Evolutionary conservation across 305 asterid genomes (phyloP).

Genomic region (Fraxinus velutina): DNA sequence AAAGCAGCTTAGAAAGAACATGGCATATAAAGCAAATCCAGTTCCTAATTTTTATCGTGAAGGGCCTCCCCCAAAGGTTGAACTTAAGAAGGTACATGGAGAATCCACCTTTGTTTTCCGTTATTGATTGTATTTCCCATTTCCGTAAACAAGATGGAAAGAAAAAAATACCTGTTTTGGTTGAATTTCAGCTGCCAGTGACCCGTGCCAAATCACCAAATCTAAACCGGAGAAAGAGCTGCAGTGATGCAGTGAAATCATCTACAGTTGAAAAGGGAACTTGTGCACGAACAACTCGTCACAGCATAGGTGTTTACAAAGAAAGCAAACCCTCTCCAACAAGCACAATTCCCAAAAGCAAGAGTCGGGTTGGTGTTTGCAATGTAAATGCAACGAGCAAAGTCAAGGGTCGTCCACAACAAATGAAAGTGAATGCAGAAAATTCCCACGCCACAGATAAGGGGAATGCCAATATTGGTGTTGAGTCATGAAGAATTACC

Average conservation of each 20-base stretch:
- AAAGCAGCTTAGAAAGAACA: constrained; percentile 75
- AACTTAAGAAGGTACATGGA: constrained; percentile 69
- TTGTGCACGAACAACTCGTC: constrained; percentile 38
- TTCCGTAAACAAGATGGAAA: background rate
- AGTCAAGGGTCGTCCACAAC: constrained; percentile 35
- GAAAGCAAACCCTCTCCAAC: constrained; percentile 47
- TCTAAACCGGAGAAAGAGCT: constrained; percentile 76
- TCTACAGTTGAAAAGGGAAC: constrained; percentile 40
- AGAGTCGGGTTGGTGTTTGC: constrained; percentile 23
- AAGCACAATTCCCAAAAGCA: constrained; percentile 33
- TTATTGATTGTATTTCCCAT: background rate
- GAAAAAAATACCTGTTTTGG: background rate
- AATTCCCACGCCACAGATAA: constrained; percentile 33
- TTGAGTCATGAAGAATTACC: constrained; percentile 37
- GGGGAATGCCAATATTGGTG: constrained; percentile 27
- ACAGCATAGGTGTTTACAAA: constrained; percentile 55
- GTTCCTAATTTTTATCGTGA: constrained; percentile 78
- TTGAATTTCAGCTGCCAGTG: constrained; percentile 59
- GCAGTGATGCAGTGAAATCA: constrained; percentile 51
- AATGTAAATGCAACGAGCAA: constrained; percentile 34
- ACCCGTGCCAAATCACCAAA: constrained; percentile 90
- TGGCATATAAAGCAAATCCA: constrained; percentile 82
- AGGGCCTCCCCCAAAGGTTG: constrained; percentile 84
- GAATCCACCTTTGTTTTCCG: background rate
- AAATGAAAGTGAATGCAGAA: constrained; percentile 37